Conservation (phyloP, 805 yeast species). For the Myxozyma mucilagina region DNA sequence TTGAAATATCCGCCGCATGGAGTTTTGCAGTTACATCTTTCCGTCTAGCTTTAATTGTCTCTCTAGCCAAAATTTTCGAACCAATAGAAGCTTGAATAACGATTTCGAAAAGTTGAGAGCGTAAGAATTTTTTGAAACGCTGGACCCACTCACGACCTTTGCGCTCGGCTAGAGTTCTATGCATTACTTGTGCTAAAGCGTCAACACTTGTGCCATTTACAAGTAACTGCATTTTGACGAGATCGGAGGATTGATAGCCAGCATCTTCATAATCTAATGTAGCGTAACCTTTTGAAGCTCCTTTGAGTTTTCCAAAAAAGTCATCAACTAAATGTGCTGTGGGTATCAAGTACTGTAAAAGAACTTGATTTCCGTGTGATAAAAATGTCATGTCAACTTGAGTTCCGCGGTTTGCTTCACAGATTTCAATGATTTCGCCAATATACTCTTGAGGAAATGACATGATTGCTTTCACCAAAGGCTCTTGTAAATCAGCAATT, state of each 20-base stretch:
- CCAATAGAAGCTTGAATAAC: conserved; percentile 87
- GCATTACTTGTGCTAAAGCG: conserved; percentile 90
- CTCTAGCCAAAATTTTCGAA: conserved; percentile 79
- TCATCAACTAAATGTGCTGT: conserved; percentile 90
- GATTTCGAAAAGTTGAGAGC: conserved; percentile 86
- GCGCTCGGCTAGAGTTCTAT: conserved; percentile 68
- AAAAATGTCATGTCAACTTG: conserved; percentile 78
- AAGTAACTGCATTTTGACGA: conserved; percentile 82
- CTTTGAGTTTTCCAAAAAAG: conserved; percentile 89
- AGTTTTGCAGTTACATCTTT: conserved; percentile 92
- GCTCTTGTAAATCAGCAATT: conserved; percentile 66
- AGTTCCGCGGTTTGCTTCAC: conserved; percentile 79
- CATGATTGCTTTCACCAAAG: conserved; percentile 86
- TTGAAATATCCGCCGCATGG: conserved; percentile 89
- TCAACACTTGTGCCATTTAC: conserved; percentile 89
- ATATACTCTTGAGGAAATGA: conserved; percentile 87
- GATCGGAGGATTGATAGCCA: conserved; percentile 77
- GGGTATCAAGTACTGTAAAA: conserved; percentile 78
- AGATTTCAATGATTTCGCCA: conserved; percentile 81
- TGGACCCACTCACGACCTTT: conserved; percentile 81
- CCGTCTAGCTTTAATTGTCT: conserved; percentile 88
- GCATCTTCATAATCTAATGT: conserved; percentile 92
- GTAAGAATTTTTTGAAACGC: conserved; percentile 73
- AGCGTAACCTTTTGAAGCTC: conserved; percentile 88
- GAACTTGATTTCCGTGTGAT: conserved; percentile 70